Evolutionary conservation across 1,284 basidiomycete genomes (phyloP).

Genomic region (Takashimella koratensis): DNA sequence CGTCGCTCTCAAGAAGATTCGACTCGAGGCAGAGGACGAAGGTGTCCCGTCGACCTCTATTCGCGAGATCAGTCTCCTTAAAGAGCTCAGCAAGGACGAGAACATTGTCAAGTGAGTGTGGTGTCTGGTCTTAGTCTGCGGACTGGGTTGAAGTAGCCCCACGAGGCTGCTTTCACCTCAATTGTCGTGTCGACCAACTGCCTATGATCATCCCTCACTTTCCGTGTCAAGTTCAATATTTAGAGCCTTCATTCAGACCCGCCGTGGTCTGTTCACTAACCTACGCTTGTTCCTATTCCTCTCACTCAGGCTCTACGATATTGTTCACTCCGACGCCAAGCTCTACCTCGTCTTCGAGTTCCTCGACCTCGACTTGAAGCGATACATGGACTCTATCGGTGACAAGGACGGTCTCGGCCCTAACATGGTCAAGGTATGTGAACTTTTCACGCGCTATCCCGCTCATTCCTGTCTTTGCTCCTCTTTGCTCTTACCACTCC

Average conservation of each 20-base stretch:
- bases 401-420: slow-evolving; percentile 92
- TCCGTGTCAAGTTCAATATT: too few species aligned
- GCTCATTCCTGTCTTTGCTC: not conserved
- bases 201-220: too few species aligned
- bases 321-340: slow-evolving; percentile 97
- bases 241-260: too few species aligned
- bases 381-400: slow-evolving; percentile 98
- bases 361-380: slow-evolving; percentile 97
- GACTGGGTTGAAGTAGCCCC: too few species aligned
- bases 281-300: not conserved
- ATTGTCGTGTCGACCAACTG: too few species aligned
- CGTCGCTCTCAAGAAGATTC: slow-evolving; percentile 96
- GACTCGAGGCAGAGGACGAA: slow-evolving; percentile 90
- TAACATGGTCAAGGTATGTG: slow-evolving; percentile 85
- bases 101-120: slow-evolving; percentile 71
- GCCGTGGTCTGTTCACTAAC: not conserved
- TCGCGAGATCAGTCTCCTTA: slow-evolving; percentile 92
- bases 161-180: too few species aligned
- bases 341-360: slow-evolving; percentile 98
- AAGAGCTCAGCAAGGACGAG: slow-evolving; percentile 86
- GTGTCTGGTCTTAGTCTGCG: too few species aligned
- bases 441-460: slow-evolving; percentile 48
- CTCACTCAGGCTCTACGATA: slow-evolving; percentile 80
- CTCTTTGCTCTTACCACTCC: too few species aligned
- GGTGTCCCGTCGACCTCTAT: slow-evolving; percentile 97